Conservation (phyloP, 2,329 filamentous ascomycete species). For the Curvularia spicifera region DNA sequence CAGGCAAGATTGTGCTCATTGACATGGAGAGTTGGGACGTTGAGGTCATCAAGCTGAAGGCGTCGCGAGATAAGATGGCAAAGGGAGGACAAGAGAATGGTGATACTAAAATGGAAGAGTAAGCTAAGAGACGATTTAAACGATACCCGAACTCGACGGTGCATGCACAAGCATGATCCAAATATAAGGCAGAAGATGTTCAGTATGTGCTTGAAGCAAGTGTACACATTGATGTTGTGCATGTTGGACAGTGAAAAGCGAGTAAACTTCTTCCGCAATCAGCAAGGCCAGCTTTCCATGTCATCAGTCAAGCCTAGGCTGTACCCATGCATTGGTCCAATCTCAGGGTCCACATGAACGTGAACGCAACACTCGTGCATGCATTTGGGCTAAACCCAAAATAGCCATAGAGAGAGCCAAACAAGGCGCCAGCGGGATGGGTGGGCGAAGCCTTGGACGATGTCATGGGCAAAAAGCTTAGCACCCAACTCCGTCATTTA, state of each 20-base stretch:
- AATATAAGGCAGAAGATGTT: background rate
- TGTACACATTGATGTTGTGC: background rate
- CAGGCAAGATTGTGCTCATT: constrained; percentile 79
- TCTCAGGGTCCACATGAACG: background rate
- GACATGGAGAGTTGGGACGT: constrained; percentile 86
- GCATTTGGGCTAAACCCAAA: background rate
- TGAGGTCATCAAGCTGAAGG: constrained; percentile 61
- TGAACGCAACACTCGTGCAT: background rate
- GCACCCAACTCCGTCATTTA: background rate
- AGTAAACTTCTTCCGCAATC: background rate
- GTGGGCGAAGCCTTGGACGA: constrained; percentile 6
- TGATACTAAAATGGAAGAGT: background rate
- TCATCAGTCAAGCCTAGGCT: background rate
- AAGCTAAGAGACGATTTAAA: background rate
- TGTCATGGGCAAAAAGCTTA: constrained; percentile 17
- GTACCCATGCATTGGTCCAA: background rate
- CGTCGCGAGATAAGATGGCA: background rate
- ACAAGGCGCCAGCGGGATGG: background rate
- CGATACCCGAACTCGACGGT: constrained; percentile 7
- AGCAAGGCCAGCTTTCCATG: background rate
- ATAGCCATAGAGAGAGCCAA: background rate
- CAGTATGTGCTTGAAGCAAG: background rate
- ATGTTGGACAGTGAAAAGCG: background rate
- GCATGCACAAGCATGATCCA: background rate
- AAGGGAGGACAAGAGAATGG: background rate